Evolutionary conservation across 257 asterid genomes (phyloP).

Genomic region (Lantana camara): DNA sequence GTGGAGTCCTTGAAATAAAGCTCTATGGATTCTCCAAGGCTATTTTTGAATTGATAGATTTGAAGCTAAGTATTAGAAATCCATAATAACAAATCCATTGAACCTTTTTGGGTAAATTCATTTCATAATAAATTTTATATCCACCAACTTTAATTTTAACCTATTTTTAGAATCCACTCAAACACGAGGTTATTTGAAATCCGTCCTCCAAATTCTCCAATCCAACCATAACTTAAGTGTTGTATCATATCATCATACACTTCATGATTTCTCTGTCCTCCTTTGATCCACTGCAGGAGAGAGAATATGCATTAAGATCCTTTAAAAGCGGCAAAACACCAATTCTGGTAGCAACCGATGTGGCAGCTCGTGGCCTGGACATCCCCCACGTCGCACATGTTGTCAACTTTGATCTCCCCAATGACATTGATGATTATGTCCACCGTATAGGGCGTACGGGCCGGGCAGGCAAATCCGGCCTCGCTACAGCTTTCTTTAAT

Average conservation of each 20-base stretch:
- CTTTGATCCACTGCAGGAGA: conserved; percentile 57
- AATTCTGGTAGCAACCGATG: conserved; percentile 90
- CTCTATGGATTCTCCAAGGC: not conserved
- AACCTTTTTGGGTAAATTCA: no score
- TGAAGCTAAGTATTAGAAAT: no score
- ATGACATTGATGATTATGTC: conserved; percentile 89
- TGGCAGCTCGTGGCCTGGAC: conserved; percentile 98
- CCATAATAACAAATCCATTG: no score
- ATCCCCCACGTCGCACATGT: conserved; percentile 96
- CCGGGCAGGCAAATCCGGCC: conserved; percentile 87
- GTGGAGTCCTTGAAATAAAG: not conserved
- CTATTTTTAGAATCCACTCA: no score
- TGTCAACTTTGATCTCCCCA: conserved; percentile 92
- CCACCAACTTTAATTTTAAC: no score
- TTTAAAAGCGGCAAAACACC: conserved; percentile 86
- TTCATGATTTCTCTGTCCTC: not conserved
- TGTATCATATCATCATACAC: not conserved
- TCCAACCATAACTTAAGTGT: not conserved
- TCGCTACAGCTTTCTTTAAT: conserved; percentile 93
- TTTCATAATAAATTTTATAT: no score
- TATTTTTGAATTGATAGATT: no score
- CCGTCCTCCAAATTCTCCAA: no score
- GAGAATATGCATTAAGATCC: conserved; percentile 90
- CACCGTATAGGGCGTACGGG: conserved; percentile 98
- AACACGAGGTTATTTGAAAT: no score